Base-by-base conservation (phyloP, 192 early-diverging fungal species). In the Linnemannia schmuckeri region DNA sequence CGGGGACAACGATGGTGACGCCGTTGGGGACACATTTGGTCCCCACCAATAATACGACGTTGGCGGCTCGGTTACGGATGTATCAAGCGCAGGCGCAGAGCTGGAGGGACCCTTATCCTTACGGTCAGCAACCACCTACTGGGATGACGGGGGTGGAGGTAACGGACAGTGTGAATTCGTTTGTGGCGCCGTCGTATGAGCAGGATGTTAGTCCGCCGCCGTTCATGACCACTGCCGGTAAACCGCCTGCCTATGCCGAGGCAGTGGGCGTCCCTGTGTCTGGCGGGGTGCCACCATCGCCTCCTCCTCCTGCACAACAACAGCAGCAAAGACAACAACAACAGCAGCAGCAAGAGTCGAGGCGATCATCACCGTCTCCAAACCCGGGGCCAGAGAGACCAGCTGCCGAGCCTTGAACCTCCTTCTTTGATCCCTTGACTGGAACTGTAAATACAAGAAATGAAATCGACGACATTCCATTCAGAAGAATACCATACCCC, bases 151-250 rank as follows among this genome's bases (percentile, higher is more conserved):
- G 63, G 7, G 35, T n/a, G 35, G 42, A 6, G 49, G 49, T 52
- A 17, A 22, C 49, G 49, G 70, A 40, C 0, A 86, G 84, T 47
- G 40, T 74, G 5, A 72, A 22, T 41, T 81, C 71, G 0, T 81
- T 81, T 61, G 78, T 81, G 30, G 79, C 75, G 7, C 84, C 84
- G 2, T 77, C 75, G 0, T 86, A 81, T 68, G 69, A 81, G 18
- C 74, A 80, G 9, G 84, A 86, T 70, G 79, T 81, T 55, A 86
- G 79, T 70, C 84, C 75, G 10, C 84, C 84, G 0, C 79, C 84
- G 27, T 86, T 86, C 30, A 73, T 81, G 79, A 69, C 6, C 3
- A 27, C 30, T 40, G 17, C 46, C 1, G 83, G 78, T 4, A 85
- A 85, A 41, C 83, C 83, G 2, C 77, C 75, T 17, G 27, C 79